Conservation (phyloP, 768 basidiomycete species). For the Xerocomellus amylosporus region DNA sequence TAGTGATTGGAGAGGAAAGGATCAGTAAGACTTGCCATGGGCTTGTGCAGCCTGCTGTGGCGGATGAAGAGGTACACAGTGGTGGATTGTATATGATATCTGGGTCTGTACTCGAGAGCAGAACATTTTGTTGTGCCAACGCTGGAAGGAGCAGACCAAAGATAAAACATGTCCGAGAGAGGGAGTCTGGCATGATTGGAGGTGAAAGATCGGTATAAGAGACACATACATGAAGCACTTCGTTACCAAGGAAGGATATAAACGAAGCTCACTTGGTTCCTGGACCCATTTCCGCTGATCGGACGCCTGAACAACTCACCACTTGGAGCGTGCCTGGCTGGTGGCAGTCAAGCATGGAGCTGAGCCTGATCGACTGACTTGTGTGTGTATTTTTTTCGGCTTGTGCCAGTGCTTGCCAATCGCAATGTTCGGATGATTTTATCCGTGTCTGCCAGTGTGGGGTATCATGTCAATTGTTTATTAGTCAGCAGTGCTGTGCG, state of each 20-base stretch:
- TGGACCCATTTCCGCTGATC: slow-evolving; percentile 10
- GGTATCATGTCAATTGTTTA: neutral
- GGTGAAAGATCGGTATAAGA: slow-evolving; percentile 2
- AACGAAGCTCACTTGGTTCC: neutral
- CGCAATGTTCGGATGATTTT: neutral
- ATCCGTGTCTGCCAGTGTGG: neutral
- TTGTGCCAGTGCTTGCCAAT: neutral
- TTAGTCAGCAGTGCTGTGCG: slow-evolving; percentile 9
- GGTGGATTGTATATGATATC: slow-evolving; percentile 31
- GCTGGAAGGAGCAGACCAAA: slow-evolving; percentile 8
- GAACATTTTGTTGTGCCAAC: slow-evolving; percentile 22
- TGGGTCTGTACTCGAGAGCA: slow-evolving; percentile 19
- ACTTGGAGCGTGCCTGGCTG: neutral
- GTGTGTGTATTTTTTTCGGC: neutral
- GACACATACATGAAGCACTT: neutral
- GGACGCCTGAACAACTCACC: neutral
- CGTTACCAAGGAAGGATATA: slow-evolving; percentile 7
- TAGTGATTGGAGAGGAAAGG: neutral
- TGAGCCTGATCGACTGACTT: neutral
- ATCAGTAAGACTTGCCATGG: slow-evolving; percentile 19
- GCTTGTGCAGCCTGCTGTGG: slow-evolving; percentile 19
- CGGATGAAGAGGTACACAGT: slow-evolving; percentile 15
- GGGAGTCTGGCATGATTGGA: slow-evolving; percentile 24
- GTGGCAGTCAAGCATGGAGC: neutral
- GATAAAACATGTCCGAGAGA: slow-evolving; percentile 13